A percentile compares a stretch with the other conserved stretches of the same genome.
phyloP scores from a whole-genome alignment of 164 flowering plant species.

The Vitis vinifera region ASM3070453v1 NC_081809.1:25424501-25425000 shows the following conservation, averaged over 20 bases:
- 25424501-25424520: not conserved
- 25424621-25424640: constrained; percentile 14
- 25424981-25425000: constrained; percentile 26
- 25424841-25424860: constrained; percentile 20
- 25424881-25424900: constrained; percentile 20
- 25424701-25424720: constrained; percentile 14
- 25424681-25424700: constrained; percentile 19
- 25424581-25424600: constrained; percentile 17
- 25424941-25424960: constrained; percentile 12
- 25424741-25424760: constrained; percentile 17
- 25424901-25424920: constrained; percentile 15
- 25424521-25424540: constrained; percentile 16
- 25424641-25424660: not conserved
- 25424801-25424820: not conserved
- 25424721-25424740: constrained; percentile 13
- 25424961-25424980: constrained; percentile 28
- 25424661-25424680: constrained; percentile 24
- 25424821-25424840: constrained; percentile 7
- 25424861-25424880: constrained; percentile 5
- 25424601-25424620: constrained; percentile 4
- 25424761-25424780: constrained; percentile 13
- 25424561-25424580: constrained; percentile 12
- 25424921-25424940: constrained; percentile 14
- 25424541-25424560: constrained; percentile 13
- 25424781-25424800: constrained; percentile 15